Base-by-base conservation (phyloP, 2,329 filamentous ascomycete genomes). In the Colletotrichum sp. region DNA sequence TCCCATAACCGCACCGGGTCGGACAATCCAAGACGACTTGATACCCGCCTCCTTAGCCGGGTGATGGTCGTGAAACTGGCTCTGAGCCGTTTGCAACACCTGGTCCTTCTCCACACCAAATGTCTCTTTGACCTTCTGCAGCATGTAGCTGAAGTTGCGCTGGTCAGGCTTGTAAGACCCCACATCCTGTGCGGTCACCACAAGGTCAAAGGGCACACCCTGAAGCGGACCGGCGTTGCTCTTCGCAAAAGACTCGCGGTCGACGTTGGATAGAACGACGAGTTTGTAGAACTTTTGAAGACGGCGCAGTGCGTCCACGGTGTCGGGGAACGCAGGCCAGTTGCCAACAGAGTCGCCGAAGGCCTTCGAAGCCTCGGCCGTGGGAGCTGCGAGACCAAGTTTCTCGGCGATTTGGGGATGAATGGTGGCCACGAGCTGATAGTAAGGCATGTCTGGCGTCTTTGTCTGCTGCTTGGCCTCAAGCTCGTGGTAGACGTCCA, bases 151-250 rank as follows among this genome's bases (percentile, higher is more conserved):
- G 74, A 95, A 95, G 77, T 95, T 95, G 68, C 85, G 84, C 34
- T 86, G 80, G 78, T 92, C 88, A 0, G 94, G 94, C 84, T 95
- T 96, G 81, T 95, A 95, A 16, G 88, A 90, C 0, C 93, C 93
- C 32, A 95, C 90, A 55, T 95, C 92, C 81, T 95, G 87, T 0
- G 94, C 94, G 0, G 93, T 95, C 80, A 93, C 89, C 48, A 94
- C 84, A 4, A 89, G 86, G 79, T 94, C 92, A 79, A 95, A 89
- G 2, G 86, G 78, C 28, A 89, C 85, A 2, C 86, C 87, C 48
- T 86, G 79, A 2, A 93, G 82, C 0, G 89, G 87, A 0, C 89
- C 87, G 2, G 84, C 80, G 16, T 88, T 85, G 3, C 84, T 87
- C 16, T 71, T 68, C 0, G 83, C 79, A 78, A 93, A 92, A 1